Evolutionary conservation across 805 yeast genomes (phyloP).

Genomic region (Hemisphaericaspora nanyangensis): DNA sequence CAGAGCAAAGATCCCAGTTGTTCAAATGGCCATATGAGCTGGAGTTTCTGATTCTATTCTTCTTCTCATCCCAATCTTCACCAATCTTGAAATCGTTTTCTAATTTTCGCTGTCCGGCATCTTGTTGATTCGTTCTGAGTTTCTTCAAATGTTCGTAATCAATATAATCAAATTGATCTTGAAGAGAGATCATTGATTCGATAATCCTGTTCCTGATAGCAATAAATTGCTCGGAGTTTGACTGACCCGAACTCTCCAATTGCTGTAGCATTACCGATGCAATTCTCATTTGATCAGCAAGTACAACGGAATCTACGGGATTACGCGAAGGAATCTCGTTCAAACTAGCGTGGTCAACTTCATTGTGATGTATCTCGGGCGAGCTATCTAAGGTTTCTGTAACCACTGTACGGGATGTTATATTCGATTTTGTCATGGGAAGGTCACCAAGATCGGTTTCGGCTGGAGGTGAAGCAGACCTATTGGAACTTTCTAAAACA

Average conservation of each 20-base stretch:
- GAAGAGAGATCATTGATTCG: constrained; percentile 16
- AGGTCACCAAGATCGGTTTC: not conserved
- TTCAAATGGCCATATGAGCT: constrained; percentile 82
- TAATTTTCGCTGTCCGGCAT: constrained; percentile 78
- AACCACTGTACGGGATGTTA: not conserved
- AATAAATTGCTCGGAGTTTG: constrained; percentile 36
- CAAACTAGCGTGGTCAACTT: not conserved
- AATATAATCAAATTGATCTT: constrained; percentile 38
- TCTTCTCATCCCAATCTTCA: constrained; percentile 89
- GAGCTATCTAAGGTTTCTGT: not conserved
- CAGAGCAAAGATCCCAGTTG: constrained; percentile 94
- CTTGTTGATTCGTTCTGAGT: constrained; percentile 55
- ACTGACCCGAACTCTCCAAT: constrained; percentile 71
- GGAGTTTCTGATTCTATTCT: constrained; percentile 70
- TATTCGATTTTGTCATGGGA: not conserved
- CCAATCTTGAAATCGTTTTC: constrained; percentile 92
- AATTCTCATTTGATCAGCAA: constrained; percentile 92
- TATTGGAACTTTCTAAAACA: not conserved
- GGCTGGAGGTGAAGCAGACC: not conserved
- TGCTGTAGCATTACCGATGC: constrained; percentile 95
- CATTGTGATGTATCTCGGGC: constrained; percentile 7
- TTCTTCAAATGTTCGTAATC: constrained; percentile 35
- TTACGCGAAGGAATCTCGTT: not conserved
- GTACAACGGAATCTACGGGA: constrained; percentile 4
- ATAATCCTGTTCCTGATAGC: constrained; percentile 23